These are phyloP conservation scores for Leptographium galeiforme DNA, from an alignment of 2,329 filamentous ascomycete genomes.

Conservation along the genomic window DNA sequence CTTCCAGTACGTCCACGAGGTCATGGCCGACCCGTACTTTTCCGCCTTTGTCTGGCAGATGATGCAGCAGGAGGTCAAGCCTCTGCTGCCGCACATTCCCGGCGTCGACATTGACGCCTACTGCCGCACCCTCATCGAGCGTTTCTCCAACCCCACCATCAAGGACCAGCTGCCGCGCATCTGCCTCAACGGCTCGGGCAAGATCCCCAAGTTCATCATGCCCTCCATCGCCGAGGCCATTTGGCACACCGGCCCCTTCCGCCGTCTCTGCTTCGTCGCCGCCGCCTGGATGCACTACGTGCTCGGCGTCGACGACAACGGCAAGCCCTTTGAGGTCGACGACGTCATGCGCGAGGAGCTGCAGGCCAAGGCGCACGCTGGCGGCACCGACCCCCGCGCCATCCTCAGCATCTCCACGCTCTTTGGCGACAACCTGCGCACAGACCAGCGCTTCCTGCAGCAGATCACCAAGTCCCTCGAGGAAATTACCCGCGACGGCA, in stretches of 20 bases:
- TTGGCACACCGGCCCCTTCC: conserved; percentile 28
- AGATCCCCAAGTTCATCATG: conserved; percentile 39
- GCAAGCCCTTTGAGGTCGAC: conserved; percentile 26
- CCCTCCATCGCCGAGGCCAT: conserved; percentile 32
- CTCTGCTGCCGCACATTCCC: conserved; percentile 33
- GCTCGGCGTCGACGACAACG: conserved; percentile 34
- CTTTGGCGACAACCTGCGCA: conserved; percentile 37
- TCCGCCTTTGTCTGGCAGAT: conserved; percentile 36
- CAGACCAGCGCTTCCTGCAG: conserved; percentile 31
- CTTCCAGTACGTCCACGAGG: conserved; percentile 41
- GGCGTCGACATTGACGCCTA: conserved; percentile 38
- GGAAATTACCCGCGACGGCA: conserved; percentile 30
- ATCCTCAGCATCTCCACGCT: conserved; percentile 32
- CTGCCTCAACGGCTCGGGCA: conserved; percentile 37
- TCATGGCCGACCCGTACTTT: conserved; percentile 34
- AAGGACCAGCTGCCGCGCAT: conserved; percentile 40
- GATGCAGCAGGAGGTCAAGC: conserved; percentile 42
- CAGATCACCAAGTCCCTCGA: conserved; percentile 33
- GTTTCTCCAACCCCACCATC: conserved; percentile 42
- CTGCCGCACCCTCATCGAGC: conserved; percentile 37
- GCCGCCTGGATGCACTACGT: conserved; percentile 39
- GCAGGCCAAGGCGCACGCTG: conserved; percentile 28
- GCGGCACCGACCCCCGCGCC: conserved; percentile 25
- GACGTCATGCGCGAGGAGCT: conserved; percentile 36
- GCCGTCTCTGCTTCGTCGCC: conserved; percentile 33